phyloP scores from a whole-genome alignment of 495 filamentous ascomycete genomes.

The Lophiotrema nucula region DNA sequence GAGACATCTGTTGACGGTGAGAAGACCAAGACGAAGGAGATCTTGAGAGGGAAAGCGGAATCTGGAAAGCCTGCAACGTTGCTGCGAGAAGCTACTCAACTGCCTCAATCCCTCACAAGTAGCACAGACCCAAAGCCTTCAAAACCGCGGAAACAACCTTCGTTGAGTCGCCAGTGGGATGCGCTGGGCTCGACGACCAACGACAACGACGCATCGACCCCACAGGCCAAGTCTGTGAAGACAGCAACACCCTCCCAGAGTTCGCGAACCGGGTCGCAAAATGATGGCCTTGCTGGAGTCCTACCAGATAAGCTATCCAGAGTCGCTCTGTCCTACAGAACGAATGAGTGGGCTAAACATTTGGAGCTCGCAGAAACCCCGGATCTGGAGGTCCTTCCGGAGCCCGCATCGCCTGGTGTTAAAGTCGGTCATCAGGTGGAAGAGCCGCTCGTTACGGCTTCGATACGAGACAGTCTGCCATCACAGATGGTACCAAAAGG shows the following conservation, averaged over 20 bases:
- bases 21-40: too few relatives aligned
- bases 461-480: too few relatives aligned
- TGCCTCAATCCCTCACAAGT: conserved; percentile 22
- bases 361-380: conserved; percentile 73
- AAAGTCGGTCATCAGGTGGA: conserved; percentile 27
- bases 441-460: conserved; percentile 28
- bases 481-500: neutral
- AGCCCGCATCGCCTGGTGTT: conserved; percentile 38
- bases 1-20: too few relatives aligned
- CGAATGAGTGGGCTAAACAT: conserved; percentile 97
- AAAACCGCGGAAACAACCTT: conserved; percentile 2
- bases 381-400: conserved; percentile 56
- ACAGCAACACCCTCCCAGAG: conserved; percentile 41
- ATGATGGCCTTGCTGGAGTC: conserved; percentile 43
- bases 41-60: too few relatives aligned
- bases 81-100: neutral
- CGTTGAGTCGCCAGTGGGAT: conserved; percentile 3
- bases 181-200: conserved; percentile 1
- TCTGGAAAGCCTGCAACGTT: too few relatives aligned
- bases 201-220: conserved; percentile 11
- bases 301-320: conserved; percentile 62
- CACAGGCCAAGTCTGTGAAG: conserved; percentile 34
- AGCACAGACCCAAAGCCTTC: conserved; percentile 31
- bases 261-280: conserved; percentile 47
- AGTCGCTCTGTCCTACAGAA: conserved; percentile 78